These are phyloP conservation scores for Flaveria floridana DNA, from an alignment of 140 eudicot genomes.

Conservation along the genomic window DNA sequence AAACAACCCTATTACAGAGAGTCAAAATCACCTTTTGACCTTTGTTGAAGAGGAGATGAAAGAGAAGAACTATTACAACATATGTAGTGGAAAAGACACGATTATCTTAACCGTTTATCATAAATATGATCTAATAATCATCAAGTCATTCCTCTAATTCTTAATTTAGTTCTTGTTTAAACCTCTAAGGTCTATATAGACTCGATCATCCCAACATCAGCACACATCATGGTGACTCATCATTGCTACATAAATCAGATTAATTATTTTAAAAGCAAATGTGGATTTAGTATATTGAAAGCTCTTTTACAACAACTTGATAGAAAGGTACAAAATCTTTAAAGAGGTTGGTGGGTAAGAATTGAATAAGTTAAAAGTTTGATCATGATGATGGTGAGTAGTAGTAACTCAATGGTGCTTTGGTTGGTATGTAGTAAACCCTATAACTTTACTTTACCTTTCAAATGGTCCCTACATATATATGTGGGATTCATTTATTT, in stretches of 20 bases:
- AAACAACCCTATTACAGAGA: no score
- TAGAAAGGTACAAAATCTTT: constrained; percentile 24
- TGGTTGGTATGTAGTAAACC: constrained; percentile 29
- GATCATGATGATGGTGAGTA: constrained; percentile 27
- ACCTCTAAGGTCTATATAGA: background rate
- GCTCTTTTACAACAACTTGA: constrained; percentile 23
- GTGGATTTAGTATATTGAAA: background rate
- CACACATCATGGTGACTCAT: constrained; percentile 1
- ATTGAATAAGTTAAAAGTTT: constrained; percentile 25
- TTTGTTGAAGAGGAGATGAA: no score
- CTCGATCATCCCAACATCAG: background rate
- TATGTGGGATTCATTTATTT: background rate
- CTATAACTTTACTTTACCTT: background rate
- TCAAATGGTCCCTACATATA: constrained; percentile 2
- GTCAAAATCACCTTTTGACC: no score
- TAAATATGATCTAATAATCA: background rate
- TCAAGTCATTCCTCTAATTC: background rate
- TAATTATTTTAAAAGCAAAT: background rate
- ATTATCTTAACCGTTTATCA: no score
- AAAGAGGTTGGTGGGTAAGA: constrained; percentile 31
- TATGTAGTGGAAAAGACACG: no score
- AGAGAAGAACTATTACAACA: no score
- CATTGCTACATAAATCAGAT: background rate
- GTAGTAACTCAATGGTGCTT: constrained; percentile 16
- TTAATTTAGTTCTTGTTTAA: background rate